Evolutionary conservation across 495 filamentous ascomycete species (phyloP), one percentile per base, ranked within the genome.

Genomic region (Sporormia fimetaria): DNA sequence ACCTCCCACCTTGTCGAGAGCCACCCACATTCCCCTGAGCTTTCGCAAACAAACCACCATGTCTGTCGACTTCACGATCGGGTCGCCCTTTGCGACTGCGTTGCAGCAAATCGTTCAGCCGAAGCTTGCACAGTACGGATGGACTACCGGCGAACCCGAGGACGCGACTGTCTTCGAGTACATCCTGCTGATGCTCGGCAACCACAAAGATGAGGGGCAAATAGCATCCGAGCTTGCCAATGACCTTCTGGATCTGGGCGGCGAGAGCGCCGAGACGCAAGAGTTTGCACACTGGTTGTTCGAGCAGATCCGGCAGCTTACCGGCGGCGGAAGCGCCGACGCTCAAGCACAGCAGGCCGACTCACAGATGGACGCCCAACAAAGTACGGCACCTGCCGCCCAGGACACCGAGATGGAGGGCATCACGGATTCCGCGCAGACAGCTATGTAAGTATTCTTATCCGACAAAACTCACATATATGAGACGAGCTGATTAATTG

Each of bases 111-210:
- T 72, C 27, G 83, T 94, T 36, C 83, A 88, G 59, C 79, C 82
- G n/a, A 95, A 95, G 63, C 64, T 98, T 51, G 76, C 86, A n/a
- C 88, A 98, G 60, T 79, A 87, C 41, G 87, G 86, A 41, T 95
- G 88, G 90, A 82, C 75, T 29, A 75, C 78, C 30, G 81, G 80
- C 28, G 79, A 76, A 42, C 69, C 73, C 47, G 83, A 87, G 56
- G 88, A 84, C 54, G 77, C 81, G 11, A 81, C 86, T 9, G 70
- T 98, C 42, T 80, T 84, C 28, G 90, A 98, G 63, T 98, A 95
- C 59, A 88, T 98, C 47, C 81, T 94, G 31, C 70, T 94, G 38
- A 96, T 95, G 88, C 72, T 98, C 21, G 83, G 80, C 42, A 95
- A 95, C 59, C 83, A 87, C 42, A 94, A 94, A 63, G 83, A 80